Evolutionary conservation across 1,284 basidiomycete species (phyloP).

Genomic region (Sphaerobolus stellatus): DNA sequence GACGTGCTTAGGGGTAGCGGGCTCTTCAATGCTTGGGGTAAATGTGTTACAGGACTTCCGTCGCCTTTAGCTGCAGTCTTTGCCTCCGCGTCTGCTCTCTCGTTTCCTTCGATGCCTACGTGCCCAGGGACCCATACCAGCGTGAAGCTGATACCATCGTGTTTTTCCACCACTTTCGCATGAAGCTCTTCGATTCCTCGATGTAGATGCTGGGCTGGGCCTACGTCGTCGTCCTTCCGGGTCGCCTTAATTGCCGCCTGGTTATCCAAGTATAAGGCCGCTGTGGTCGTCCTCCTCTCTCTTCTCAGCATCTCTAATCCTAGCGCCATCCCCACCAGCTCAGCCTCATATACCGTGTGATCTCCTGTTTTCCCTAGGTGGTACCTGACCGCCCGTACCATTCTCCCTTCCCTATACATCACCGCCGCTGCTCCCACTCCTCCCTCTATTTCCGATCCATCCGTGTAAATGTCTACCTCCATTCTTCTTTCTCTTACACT

Average conservation of each 20-base stretch:
- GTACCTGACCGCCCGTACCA: background rate
- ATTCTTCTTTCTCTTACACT: no score
- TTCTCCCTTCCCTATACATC: no score
- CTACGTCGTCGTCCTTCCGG: background rate
- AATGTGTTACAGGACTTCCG: background rate
- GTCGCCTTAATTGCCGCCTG: slow-evolving; percentile 3
- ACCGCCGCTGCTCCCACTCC: background rate
- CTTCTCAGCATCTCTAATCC: no score
- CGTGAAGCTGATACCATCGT: background rate
- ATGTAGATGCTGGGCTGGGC: background rate
- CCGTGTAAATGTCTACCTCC: background rate
- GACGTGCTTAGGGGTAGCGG: background rate
- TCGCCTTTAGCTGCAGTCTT: background rate
- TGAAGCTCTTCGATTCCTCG: background rate
- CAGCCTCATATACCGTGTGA: slow-evolving; percentile 1
- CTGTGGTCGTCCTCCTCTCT: no score
- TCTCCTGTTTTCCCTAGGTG: background rate
- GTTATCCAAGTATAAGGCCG: no score
- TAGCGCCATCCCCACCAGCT: background rate
- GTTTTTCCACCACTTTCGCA: no score
- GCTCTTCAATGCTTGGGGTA: background rate
- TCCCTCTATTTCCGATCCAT: background rate
- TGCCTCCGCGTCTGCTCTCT: background rate
- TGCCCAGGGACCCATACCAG: slow-evolving; percentile 3
- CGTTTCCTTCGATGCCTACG: background rate